Evolutionary conservation across 2,329 filamentous ascomycete species (phyloP), one percentile per base, ranked within the genome.

Genomic region (Ophiocordyceps camponoti-rufipedis): DNA sequence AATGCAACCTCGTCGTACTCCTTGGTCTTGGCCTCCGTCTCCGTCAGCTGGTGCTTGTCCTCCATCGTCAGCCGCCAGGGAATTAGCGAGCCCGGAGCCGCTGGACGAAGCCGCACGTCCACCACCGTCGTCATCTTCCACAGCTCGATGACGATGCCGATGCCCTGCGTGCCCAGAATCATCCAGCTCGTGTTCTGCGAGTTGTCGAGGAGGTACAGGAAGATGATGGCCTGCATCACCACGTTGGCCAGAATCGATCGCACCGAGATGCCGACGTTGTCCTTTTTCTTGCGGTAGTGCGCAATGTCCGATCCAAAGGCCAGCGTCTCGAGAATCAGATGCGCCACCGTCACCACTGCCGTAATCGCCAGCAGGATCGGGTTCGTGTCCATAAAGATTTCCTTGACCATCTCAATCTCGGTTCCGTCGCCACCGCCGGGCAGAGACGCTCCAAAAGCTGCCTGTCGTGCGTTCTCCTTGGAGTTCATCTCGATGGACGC

Each of bases 271-370:
- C 91, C 91, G 28, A 98, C 84, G 48, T 94, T 91, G 67, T 96
- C 93, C 72, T 98, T 98, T 81, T 98, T 98, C 71, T 96, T 95
- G 59, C 88, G 85, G 78, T 91, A 98, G 65, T 98, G 91, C 43
- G 87, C 79, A 60, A 98, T 94, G 60, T 98, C 91, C 59, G 83
- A 94, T 57, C 94, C 94, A 69, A 98, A 98, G 2, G 91, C 91
- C 32, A 98, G 75, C 57, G 84, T 88, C 65, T 98, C 91, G 51
- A 98, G 89, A 53, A 98, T 70, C 74, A 94, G 87, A 66, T 98
- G 91, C 38, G 91, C 72, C 47, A 98, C 74, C 51, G 79, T 88
- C 54, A 94, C 91, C 9, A 93, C 62, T 28, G 78, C 78, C 1
- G 91, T 98, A 31, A 93, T 80, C 28, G 74, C 80, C 38, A 98